phyloP scores from a whole-genome alignment of 202 grass and related monocot species.

The Saccharum hybrid region DNA sequence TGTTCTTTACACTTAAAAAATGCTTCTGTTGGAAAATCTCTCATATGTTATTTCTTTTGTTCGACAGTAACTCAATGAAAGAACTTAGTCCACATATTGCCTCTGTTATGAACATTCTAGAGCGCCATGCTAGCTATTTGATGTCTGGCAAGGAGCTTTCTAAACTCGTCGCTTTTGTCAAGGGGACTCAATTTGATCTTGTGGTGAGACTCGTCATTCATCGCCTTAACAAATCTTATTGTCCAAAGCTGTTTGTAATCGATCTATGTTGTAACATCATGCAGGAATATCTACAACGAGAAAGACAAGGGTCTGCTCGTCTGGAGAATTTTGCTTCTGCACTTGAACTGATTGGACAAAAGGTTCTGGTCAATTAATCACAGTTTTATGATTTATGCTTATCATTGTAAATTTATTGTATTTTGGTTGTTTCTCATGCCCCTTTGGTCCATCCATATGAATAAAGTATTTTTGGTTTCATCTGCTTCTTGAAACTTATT shows the following conservation, averaged over 20 bases:
- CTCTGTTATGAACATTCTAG: conserved; percentile 98
- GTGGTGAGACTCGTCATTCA: conserved; percentile 67
- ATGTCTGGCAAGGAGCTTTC: conserved; percentile 99
- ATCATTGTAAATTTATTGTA: conserved; percentile 11
- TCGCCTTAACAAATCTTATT: conserved; percentile 22
- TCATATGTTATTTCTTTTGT: conserved; percentile 43
- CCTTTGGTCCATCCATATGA: conserved; percentile 20
- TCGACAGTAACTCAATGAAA: conserved; percentile 72
- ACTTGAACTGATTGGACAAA: conserved; percentile 96
- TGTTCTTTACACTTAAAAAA: conserved; percentile 35
- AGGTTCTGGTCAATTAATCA: conserved; percentile 57
- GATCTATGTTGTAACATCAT: conserved; percentile 40
- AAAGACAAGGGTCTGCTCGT: conserved; percentile 80
- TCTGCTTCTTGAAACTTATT: conserved; percentile 9
- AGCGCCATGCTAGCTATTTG: conserved; percentile 93
- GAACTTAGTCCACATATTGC: conserved; percentile 95
- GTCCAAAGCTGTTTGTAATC: conserved; percentile 44
- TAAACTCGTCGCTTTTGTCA: conserved; percentile 98
- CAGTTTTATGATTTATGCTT: conserved; percentile 18
- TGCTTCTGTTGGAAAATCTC: conserved; percentile 34
- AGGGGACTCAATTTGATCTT: conserved; percentile 99
- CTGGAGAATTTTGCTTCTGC: conserved; percentile 98
- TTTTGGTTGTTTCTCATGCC: neutral
- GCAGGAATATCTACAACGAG: conserved; percentile 98
- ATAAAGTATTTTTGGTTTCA: conserved; percentile 4